Conservation (phyloP, 2,329 filamentous ascomycete species). For the Botrytis sinoallii region DNA sequence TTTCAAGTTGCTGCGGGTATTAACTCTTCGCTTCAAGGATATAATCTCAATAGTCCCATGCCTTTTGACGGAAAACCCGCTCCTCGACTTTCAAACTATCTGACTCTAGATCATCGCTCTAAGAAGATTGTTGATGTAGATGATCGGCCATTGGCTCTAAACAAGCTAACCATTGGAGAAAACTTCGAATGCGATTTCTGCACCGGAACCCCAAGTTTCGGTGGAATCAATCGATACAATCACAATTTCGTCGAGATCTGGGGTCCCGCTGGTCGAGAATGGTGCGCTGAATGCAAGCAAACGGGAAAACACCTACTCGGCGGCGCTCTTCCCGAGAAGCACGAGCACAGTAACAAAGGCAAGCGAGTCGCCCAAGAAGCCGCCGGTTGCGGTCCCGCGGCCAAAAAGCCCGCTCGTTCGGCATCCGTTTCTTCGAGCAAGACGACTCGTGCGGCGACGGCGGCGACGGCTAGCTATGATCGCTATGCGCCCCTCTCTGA, state of each 20-base stretch:
- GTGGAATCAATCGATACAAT: neutral
- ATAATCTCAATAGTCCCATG: neutral
- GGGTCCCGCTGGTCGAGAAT: neutral
- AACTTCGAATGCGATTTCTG: slow-evolving; percentile 3
- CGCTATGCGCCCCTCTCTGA: neutral
- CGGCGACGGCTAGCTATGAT: neutral
- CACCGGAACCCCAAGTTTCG: neutral
- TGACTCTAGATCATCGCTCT: neutral
- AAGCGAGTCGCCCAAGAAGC: neutral
- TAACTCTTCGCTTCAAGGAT: neutral
- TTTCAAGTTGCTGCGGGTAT: neutral
- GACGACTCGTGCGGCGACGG: neutral
- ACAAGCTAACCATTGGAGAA: neutral
- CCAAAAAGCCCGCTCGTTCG: neutral
- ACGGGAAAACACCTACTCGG: neutral
- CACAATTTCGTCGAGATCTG: neutral
- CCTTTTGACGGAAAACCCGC: neutral
- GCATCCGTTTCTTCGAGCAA: neutral
- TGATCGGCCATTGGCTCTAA: neutral
- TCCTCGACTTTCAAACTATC: neutral
- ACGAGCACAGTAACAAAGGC: neutral
- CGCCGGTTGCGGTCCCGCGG: neutral
- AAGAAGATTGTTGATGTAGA: neutral
- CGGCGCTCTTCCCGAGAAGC: neutral
- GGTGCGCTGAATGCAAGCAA: neutral